Evolutionary conservation across 768 basidiomycete genomes (phyloP).

Genomic region (Boletus fagicola): DNA sequence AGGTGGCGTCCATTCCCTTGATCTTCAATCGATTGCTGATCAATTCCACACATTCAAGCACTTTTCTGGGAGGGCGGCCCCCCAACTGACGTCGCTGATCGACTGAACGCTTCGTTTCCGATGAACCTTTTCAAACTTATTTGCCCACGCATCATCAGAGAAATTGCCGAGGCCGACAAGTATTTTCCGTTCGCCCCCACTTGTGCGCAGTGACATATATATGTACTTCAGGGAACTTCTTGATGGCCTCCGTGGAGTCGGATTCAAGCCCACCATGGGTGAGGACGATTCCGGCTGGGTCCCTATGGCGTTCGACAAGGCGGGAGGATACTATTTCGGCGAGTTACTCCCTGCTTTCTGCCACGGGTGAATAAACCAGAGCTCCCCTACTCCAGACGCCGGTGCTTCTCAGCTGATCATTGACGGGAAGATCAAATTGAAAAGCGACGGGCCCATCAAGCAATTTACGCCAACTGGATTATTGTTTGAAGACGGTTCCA

Average conservation of each 20-base stretch:
- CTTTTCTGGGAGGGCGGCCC: conserved; percentile 46
- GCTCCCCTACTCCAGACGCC: conserved; percentile 31
- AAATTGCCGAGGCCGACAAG: conserved; percentile 58
- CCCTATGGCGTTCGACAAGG: conserved; percentile 45
- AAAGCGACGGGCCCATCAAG: conserved; percentile 27
- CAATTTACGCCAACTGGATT: conserved; percentile 33
- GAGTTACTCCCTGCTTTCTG: not conserved
- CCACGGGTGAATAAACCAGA: not conserved
- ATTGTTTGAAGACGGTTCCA: conserved; percentile 31
- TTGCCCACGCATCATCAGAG: conserved; percentile 37
- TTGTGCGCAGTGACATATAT: not conserved
- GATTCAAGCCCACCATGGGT: conserved; percentile 56
- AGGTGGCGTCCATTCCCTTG: conserved; percentile 12
- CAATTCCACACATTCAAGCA: conserved; percentile 14
- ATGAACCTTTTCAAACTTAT: conserved; percentile 25
- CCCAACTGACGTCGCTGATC: conserved; percentile 53
- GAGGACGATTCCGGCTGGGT: conserved; percentile 51
- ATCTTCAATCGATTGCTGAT: conserved; percentile 11
- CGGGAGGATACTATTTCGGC: conserved; percentile 72
- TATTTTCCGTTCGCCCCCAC: conserved; percentile 16
- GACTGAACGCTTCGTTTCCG: conserved; percentile 50
- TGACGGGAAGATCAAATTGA: conserved; percentile 48
- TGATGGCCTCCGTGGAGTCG: conserved; percentile 53
- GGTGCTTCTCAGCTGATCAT: conserved; percentile 43
- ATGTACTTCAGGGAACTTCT: conserved; percentile 44